Evolutionary conservation across 129 eudicot genomes (phyloP).

Genomic region (Heracleum sosnowskyi): DNA sequence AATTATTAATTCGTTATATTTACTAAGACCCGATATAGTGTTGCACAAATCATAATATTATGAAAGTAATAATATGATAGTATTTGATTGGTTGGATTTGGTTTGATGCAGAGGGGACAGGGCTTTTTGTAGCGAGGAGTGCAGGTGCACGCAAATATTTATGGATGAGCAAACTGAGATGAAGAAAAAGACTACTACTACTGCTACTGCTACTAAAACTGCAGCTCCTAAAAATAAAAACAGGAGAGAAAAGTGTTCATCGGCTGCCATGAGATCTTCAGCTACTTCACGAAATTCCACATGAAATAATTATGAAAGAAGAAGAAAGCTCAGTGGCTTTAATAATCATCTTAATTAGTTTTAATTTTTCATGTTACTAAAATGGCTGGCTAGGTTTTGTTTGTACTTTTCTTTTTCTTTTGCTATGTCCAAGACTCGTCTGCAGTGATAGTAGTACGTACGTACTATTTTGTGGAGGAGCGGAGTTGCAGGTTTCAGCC

Average conservation of each 20-base stretch:
- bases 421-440: neutral
- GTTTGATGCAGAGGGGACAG: conserved; percentile 41
- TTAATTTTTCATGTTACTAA: neutral
- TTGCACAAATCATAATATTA: too few relatives aligned
- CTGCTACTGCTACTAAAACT: neutral
- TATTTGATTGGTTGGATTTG: neutral
- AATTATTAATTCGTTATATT: too few relatives aligned
- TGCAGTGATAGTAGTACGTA: neutral
- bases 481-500: neutral
- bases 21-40: too few relatives aligned
- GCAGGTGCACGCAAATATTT: conserved; percentile 46
- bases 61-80: too few relatives aligned
- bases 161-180: conserved; percentile 39
- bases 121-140: conserved; percentile 51
- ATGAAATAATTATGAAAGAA: neutral
- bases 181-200: neutral
- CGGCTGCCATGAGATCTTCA: conserved; percentile 17
- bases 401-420: neutral
- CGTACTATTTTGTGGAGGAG: neutral
- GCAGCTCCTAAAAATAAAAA: neutral
- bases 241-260: conserved; percentile 24
- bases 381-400: neutral
- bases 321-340: neutral
- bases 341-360: neutral
- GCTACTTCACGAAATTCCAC: neutral